phyloP scores from a whole-genome alignment of 257 asterid species.

The Plantago major region DNA sequence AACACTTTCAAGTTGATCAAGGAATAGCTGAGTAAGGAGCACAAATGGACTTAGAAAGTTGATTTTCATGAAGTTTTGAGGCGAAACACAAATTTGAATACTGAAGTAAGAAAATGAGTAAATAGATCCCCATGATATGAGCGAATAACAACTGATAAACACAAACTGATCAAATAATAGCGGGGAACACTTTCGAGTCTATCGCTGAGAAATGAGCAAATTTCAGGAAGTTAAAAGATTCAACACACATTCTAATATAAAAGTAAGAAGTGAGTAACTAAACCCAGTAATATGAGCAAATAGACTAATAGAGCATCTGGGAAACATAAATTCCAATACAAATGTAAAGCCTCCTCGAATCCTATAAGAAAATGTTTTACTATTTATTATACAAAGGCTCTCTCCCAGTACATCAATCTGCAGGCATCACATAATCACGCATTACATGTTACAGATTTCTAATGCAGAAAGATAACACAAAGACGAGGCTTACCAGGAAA shows the following conservation, averaged over 20 bases:
- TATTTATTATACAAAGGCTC: not conserved
- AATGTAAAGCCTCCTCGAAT: slow-evolving; percentile 1
- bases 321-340: not conserved
- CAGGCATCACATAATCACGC: slow-evolving; percentile 2
- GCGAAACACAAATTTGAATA: not conserved
- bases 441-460: not conserved
- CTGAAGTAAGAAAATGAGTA: not conserved
- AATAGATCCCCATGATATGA: no score
- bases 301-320: no score
- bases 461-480: not conserved
- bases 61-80: slow-evolving; percentile 15
- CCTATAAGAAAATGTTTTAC: not conserved
- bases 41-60: slow-evolving; percentile 21
- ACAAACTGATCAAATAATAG: no score
- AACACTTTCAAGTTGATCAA: slow-evolving; percentile 90
- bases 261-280: not conserved
- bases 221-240: no score
- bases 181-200: no score
- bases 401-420: not conserved
- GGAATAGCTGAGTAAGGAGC: slow-evolving; percentile 66
- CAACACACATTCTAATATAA: not conserved
- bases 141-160: no score
- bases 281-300: no score
- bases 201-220: no score
- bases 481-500: slow-evolving; percentile 42